Conservation (phyloP, 768 basidiomycete species). For the Panus rudis region DNA sequence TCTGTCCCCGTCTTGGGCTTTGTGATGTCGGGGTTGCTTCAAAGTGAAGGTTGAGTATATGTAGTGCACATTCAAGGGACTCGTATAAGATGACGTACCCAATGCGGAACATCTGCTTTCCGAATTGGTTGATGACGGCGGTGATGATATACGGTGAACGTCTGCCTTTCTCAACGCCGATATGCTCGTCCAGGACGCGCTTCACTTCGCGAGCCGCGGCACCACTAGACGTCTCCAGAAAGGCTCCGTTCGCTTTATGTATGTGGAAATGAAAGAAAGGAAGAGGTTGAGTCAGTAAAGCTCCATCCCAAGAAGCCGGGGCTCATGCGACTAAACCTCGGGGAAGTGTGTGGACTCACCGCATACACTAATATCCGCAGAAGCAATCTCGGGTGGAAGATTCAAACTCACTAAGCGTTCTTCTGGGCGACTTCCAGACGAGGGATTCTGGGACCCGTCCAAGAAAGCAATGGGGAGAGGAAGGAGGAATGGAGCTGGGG, state of each 20-base stretch:
- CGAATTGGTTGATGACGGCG: constrained; percentile 76
- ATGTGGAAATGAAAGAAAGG: constrained; percentile 13
- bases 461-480: constrained; percentile 5
- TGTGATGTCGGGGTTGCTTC: too few species aligned
- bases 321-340: constrained; percentile 6
- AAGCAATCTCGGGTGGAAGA: constrained; percentile 19
- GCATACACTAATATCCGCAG: constrained; percentile 24
- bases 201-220: constrained; percentile 73
- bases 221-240: constrained; percentile 75
- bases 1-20: too few species aligned
- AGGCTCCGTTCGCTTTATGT: constrained; percentile 73
- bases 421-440: neutral
- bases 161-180: constrained; percentile 58
- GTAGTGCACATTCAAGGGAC: neutral
- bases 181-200: constrained; percentile 60
- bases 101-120: constrained; percentile 69
- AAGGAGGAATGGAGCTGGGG: constrained; percentile 4
- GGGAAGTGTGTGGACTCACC: constrained; percentile 14
- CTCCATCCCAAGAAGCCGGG: too few species aligned
- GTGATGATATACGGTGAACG: constrained; percentile 80
- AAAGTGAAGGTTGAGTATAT: too few species aligned
- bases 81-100: constrained; percentile 48
- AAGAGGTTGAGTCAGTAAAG: neutral
- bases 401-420: constrained; percentile 3
- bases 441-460: neutral